Percentiles rank a stretch among this genome's conserved stretches.
These are phyloP conservation scores for Calonectria naviculata DNA, from an alignment of 2,329 filamentous ascomycete genomes.

Conservation along the genomic window DNA sequence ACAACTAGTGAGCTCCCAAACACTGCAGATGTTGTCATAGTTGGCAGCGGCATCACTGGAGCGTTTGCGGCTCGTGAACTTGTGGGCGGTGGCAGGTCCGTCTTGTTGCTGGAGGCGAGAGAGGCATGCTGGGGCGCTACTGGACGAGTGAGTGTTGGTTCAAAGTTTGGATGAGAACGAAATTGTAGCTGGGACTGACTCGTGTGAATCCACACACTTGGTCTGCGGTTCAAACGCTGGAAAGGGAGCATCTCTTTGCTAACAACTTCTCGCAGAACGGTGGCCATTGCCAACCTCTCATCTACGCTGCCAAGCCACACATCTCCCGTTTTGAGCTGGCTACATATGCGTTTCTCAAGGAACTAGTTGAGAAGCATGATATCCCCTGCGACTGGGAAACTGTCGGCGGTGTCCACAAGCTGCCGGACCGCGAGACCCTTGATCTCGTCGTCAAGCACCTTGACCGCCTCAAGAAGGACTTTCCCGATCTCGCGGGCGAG, in stretches of 20 bases:
- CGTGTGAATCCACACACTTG: not conserved
- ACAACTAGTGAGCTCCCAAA: constrained; percentile 73
- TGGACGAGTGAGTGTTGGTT: constrained; percentile 71
- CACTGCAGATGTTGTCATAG: constrained; percentile 74
- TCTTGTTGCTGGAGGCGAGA: constrained; percentile 81
- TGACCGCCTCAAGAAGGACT: constrained; percentile 56
- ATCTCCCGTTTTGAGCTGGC: constrained; percentile 78
- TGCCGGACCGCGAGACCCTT: constrained; percentile 68
- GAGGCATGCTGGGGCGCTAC: constrained; percentile 88
- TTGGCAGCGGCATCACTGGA: constrained; percentile 84
- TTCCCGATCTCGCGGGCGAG: constrained; percentile 67
- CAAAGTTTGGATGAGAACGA: not conserved
- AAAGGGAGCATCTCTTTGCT: not conserved
- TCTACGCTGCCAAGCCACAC: constrained; percentile 70
- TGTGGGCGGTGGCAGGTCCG: constrained; percentile 60
- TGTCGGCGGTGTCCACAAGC: constrained; percentile 72
- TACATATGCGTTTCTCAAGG: constrained; percentile 71
- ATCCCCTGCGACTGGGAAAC: constrained; percentile 78
- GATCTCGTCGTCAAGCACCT: constrained; percentile 62
- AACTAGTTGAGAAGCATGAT: constrained; percentile 64
- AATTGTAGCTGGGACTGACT: not conserved
- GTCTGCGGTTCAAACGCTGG: not conserved
- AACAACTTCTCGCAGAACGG: constrained; percentile 61
- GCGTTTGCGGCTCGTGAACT: constrained; percentile 75
- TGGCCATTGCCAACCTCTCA: constrained; percentile 79